phyloP scores from a whole-genome alignment of 2,329 filamentous ascomycete species.

The Knoxdaviesia proteae region DNA sequence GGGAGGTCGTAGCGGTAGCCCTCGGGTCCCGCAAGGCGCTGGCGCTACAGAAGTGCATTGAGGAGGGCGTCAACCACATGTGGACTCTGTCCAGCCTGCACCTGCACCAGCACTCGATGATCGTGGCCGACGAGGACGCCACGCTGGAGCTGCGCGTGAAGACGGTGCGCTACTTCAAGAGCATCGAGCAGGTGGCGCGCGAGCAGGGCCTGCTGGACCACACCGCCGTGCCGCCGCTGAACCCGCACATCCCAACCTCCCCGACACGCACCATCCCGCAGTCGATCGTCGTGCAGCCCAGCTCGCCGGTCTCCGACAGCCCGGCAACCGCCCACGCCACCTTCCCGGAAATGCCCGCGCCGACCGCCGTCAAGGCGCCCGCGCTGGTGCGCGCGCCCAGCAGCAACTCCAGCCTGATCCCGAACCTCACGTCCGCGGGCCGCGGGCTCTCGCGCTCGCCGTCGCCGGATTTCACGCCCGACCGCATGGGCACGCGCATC shows the following conservation, averaged over 20 bases:
- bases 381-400: neutral
- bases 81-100: conserved; percentile 73
- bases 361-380: neutral
- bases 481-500: conserved; percentile 38
- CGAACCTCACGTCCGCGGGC: no score
- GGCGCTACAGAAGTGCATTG: conserved; percentile 60
- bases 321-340: neutral
- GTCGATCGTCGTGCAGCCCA: conserved; percentile 21
- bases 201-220: conserved; percentile 18
- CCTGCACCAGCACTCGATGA: conserved; percentile 60
- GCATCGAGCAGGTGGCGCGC: conserved; percentile 41
- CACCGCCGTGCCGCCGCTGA: neutral
- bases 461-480: conserved; percentile 39
- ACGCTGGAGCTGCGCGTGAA: conserved; percentile 54
- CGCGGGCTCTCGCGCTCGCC: conserved; percentile 11
- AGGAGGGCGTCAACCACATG: conserved; percentile 73
- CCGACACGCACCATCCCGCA: conserved; percentile 8
- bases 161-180: conserved; percentile 54
- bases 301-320: conserved; percentile 12
- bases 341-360: neutral
- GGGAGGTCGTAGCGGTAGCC: conserved; percentile 68
- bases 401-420: no score
- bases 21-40: conserved; percentile 63
- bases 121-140: conserved; percentile 67
- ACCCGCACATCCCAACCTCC: conserved; percentile 1